A percentile compares a stretch with the other conserved stretches of the same genome.
Conservation (phyloP, 345 rosid genomes). For the Zanthoxylum bungeanum region DNA sequence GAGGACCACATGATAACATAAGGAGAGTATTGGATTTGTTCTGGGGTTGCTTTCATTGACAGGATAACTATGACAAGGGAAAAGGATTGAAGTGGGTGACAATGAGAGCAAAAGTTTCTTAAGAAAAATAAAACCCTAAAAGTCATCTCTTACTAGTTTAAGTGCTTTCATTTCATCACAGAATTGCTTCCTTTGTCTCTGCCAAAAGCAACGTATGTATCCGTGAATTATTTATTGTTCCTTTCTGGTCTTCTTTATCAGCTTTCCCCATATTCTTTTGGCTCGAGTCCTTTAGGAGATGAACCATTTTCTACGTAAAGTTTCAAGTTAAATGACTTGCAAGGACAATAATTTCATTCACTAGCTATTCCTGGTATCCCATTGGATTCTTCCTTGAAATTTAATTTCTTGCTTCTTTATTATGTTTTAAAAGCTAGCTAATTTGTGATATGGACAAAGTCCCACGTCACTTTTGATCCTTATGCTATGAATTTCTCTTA, state of each 20-base stretch:
- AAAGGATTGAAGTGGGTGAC: constrained; percentile 32
- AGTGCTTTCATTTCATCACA: constrained; percentile 35
- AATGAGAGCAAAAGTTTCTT: constrained; percentile 29
- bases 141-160: constrained; percentile 8
- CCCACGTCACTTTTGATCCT: background rate
- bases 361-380: constrained; percentile 7
- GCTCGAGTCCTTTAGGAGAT: constrained; percentile 15
- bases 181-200: constrained; percentile 7
- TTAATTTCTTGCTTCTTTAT: background rate
- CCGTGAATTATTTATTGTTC: background rate
- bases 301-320: constrained; percentile 34
- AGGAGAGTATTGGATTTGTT: constrained; percentile 40
- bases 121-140: constrained; percentile 25
- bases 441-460: background rate
- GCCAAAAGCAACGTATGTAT: background rate
- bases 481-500: too few species aligned
- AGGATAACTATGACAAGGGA: constrained; percentile 47
- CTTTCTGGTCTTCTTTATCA: background rate
- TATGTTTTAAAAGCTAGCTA: too few species aligned
- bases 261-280: constrained; percentile 17
- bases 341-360: constrained; percentile 7
- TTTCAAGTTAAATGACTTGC: constrained; percentile 12
- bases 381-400: background rate
- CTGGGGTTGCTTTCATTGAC: constrained; percentile 71
- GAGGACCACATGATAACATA: constrained; percentile 76